These are phyloP conservation scores for Solanum hybrid DNA, from an alignment of 305 asterid species.

Conservation along the genomic window DNA sequence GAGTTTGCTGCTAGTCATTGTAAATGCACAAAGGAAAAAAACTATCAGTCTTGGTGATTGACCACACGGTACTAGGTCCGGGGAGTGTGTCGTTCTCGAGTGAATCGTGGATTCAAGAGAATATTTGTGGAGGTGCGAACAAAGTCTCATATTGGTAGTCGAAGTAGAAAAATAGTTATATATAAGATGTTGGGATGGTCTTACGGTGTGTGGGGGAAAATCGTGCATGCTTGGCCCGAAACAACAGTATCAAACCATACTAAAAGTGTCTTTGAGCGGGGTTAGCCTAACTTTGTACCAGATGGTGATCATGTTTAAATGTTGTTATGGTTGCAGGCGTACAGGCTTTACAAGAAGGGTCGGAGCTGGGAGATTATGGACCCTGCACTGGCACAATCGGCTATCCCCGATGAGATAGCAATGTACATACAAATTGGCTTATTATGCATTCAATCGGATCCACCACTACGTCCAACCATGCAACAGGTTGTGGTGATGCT, in stretches of 20 bases:
- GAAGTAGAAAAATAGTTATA: not conserved
- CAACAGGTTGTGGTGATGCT: slow-evolving; percentile 56
- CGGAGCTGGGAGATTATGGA: slow-evolving; percentile 56
- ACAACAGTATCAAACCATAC: not conserved
- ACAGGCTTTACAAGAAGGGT: slow-evolving; percentile 72
- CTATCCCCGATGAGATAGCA: slow-evolving; percentile 39
- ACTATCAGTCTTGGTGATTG: not conserved
- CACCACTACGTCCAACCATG: slow-evolving; percentile 66
- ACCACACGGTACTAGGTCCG: too few species aligned
- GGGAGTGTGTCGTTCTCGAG: too few species aligned
- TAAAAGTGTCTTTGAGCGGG: not conserved
- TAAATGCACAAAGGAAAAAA: not conserved
- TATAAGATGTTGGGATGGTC: not conserved
- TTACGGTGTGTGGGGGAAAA: not conserved
- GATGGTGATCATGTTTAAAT: not conserved
- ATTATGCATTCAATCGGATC: slow-evolving; percentile 73
- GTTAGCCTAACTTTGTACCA: not conserved
- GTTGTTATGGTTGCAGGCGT: slow-evolving; percentile 37
- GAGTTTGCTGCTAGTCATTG: not conserved
- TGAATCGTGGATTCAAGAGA: too few species aligned
- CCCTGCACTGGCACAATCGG: slow-evolving; percentile 45
- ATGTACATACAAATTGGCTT: slow-evolving; percentile 53
- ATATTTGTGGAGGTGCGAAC: too few species aligned
- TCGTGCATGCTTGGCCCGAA: not conserved
- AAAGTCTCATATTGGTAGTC: too few species aligned